Evolutionary conservation across 257 asterid genomes (phyloP).

Genomic region (Leonotis leonurus): DNA sequence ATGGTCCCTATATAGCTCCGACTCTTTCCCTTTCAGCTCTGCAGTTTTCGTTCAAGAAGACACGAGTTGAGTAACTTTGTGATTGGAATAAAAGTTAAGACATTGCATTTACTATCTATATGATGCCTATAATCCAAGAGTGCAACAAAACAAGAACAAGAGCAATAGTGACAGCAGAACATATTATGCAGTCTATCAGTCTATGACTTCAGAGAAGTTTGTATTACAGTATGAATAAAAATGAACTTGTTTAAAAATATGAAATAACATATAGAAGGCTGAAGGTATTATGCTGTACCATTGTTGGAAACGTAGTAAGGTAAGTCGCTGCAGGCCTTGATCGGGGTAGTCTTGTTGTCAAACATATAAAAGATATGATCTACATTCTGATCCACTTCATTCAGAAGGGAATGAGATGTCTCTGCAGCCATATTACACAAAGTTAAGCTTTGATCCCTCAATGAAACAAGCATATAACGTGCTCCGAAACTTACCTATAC

Average conservation of each 20-base stretch:
- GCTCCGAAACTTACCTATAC: conserved; percentile 35
- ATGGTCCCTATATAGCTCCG: conserved; percentile 34
- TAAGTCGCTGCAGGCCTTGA: conserved; percentile 63
- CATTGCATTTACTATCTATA: neutral
- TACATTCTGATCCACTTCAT: conserved; percentile 37
- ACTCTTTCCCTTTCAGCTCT: conserved; percentile 34
- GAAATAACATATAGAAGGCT: neutral
- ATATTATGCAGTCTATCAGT: too few relatives aligned
- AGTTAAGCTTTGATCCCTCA: conserved; percentile 11
- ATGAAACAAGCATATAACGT: neutral
- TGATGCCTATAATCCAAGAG: neutral
- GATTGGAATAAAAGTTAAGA: neutral
- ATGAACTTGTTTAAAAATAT: neutral
- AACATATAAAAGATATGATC: conserved; percentile 28
- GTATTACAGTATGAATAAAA: neutral
- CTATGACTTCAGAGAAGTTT: neutral
- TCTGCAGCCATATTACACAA: conserved; percentile 29
- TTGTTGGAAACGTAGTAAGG: conserved; percentile 31
- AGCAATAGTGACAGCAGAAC: too few relatives aligned
- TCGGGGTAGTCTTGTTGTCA: conserved; percentile 52
- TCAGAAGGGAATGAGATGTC: conserved; percentile 37
- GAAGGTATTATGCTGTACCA: conserved; percentile 28
- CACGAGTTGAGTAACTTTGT: neutral
- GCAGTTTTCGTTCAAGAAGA: conserved; percentile 16
- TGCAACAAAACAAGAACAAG: neutral